Base-by-base conservation (phyloP, 2,329 filamentous ascomycete species). In the Pseudogymnoascus verrucosus region DNA sequence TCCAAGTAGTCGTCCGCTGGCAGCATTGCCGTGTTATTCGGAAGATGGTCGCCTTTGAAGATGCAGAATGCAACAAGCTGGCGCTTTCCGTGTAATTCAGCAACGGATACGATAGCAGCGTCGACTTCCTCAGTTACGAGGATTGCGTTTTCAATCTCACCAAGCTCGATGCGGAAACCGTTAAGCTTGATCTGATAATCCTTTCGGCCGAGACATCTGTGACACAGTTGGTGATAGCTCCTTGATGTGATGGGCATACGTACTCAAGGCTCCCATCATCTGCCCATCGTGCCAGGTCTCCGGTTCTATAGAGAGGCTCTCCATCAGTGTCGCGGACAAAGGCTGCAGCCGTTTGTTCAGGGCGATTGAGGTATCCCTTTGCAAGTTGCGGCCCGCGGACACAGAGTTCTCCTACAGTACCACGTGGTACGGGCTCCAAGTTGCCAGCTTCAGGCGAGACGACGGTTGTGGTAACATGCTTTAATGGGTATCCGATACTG, bases 111-210 rank as follows among this genome's bases (percentile, higher is more conserved):
- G 34, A 61, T 39, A 40, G 59, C 19, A 7, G 63, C 31, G 8
- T 39, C 36, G 23, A 61, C 39, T 31, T 64, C 37, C 11, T 39
- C 39, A 14, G 60, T 60, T 19, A 61, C 47, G 12, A 54, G 42
- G 5, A 61, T 39, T 16, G 64, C 64, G 28, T 68, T 66, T 72
- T 76, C 81, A 60, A 77, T 78, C 69, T 77, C 79, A 14, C 74
- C 78, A 62, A 78, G 71, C 71, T 78, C 82, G 64, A 80, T 73
- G 65, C 79, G 67, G 61, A 75, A 80, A 54, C 83, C 83, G 36
- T 77, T 75, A 10, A 83, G 70, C 67, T 83, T 83, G 39, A 82
- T 74, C 68, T 82, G 80, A 1, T 75, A 75, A 67, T 82, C 80
- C 62, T 78, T 78, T 51, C 80, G 75, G 47, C 79, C 79, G 51